phyloP scores from a whole-genome alignment of 495 filamentous ascomycete species.

The Xylaria palmicola region DNA sequence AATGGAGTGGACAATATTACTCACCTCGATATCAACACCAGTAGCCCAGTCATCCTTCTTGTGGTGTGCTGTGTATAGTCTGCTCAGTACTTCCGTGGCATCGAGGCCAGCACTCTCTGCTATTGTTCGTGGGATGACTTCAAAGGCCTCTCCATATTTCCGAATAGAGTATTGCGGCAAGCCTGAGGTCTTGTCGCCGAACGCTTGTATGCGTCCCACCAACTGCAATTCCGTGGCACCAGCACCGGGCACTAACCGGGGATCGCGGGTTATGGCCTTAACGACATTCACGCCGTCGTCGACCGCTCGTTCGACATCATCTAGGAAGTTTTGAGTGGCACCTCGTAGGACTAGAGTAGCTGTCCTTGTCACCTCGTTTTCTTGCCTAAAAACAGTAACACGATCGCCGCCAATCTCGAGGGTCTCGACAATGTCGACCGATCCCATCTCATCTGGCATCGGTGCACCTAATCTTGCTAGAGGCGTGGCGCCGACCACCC shows the following conservation, averaged over 20 bases:
- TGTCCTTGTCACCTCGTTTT: slow-evolving; percentile 86
- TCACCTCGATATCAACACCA: slow-evolving; percentile 87
- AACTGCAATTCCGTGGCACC: slow-evolving; percentile 96
- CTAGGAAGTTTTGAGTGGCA: slow-evolving; percentile 95
- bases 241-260: slow-evolving; percentile 87
- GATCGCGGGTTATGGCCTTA: slow-evolving; percentile 94
- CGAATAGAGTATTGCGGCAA: slow-evolving; percentile 92
- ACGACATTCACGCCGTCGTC: slow-evolving; percentile 99
- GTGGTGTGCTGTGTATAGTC: slow-evolving; percentile 88
- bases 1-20: slow-evolving; percentile 7
- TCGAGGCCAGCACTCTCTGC: slow-evolving; percentile 95
- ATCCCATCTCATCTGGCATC: slow-evolving; percentile 99
- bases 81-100: slow-evolving; percentile 88
- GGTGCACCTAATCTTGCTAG: slow-evolving; percentile 93
- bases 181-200: slow-evolving; percentile 88
- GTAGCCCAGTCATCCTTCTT: slow-evolving; percentile 84
- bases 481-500: slow-evolving; percentile 94
- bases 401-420: slow-evolving; percentile 98
- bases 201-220: slow-evolving; percentile 82
- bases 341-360: slow-evolving; percentile 94
- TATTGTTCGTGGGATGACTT: slow-evolving; percentile 89
- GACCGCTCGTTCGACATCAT: slow-evolving; percentile 95
- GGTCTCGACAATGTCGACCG: slow-evolving; percentile 92
- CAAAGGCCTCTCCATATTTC: slow-evolving; percentile 97
- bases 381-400: slow-evolving; percentile 97